phyloP scores from a whole-genome alignment of 1,284 basidiomycete genomes.

The Entoloma clypeatum region DNA sequence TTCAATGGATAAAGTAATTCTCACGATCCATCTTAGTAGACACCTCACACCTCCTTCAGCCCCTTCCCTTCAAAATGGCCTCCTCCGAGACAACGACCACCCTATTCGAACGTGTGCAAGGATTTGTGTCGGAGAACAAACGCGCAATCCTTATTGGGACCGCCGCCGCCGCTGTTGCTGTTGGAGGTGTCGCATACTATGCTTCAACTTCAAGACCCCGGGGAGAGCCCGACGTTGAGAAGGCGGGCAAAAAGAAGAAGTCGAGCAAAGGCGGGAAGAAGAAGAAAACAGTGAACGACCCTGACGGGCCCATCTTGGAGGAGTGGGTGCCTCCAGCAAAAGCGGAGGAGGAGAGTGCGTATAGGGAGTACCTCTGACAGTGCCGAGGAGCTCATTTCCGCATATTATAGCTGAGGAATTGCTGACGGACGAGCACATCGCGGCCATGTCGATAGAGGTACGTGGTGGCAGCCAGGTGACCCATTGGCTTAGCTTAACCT shows the following conservation, averaged over 20 bases:
- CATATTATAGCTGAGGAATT: conserved; percentile 32
- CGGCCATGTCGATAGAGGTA: conserved; percentile 55
- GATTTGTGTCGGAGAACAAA: conserved; percentile 74
- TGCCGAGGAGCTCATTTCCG: not conserved
- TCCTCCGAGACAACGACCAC: conserved; percentile 19
- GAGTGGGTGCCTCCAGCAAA: conserved; percentile 36
- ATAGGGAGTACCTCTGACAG: conserved; percentile 3
- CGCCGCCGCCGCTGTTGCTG: conserved; percentile 69
- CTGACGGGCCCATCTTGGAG: conserved; percentile 74
- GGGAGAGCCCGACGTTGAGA: conserved; percentile 38
- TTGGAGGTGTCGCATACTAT: conserved; percentile 78
- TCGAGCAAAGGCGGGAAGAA: conserved; percentile 50
- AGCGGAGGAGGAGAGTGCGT: conserved; percentile 14
- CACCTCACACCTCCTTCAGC: conserved; percentile 1
- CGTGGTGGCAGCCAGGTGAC: conserved; percentile 15
- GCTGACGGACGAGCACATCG: conserved; percentile 54
- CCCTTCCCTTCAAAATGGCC: conserved; percentile 16
- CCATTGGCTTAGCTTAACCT: conserved; percentile 8
- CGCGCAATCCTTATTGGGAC: conserved; percentile 65
- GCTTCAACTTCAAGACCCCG: conserved; percentile 48
- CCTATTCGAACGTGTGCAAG: conserved; percentile 59
- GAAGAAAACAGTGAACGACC: conserved; percentile 47
- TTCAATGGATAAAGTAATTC: too few species aligned
- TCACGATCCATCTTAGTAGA: too few species aligned
- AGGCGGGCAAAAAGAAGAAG: conserved; percentile 52